Evolutionary conservation across 176 grass and related monocot species (phyloP).

Genomic region (Thinopyrum elongatum): DNA sequence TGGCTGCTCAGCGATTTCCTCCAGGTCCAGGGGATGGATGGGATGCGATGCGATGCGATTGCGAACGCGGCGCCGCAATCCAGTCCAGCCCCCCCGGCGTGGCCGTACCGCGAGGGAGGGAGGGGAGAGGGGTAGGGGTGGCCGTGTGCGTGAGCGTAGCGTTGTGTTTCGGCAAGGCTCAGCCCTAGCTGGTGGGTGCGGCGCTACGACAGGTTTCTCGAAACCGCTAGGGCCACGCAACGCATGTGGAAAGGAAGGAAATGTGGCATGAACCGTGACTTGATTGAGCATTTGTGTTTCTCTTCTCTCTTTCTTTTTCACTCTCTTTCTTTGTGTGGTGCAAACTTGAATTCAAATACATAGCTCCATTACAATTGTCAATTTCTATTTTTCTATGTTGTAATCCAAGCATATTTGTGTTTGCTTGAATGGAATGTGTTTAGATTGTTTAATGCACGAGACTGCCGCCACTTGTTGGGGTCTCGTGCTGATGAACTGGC

Average conservation of each 20-base stretch:
- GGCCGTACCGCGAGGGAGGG: not conserved
- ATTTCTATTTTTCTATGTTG: not conserved
- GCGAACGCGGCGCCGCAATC: constrained; percentile 19
- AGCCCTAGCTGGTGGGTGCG: constrained; percentile 1
- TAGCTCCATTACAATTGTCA: too few relatives aligned
- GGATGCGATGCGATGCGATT: not conserved
- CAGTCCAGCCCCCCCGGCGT: not conserved
- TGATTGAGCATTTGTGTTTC: too few relatives aligned
- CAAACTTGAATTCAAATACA: not conserved
- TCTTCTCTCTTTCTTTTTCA: too few relatives aligned
- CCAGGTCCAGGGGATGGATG: too few relatives aligned
- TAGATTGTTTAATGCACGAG: not conserved
- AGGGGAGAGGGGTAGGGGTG: not conserved
- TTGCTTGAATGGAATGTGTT: not conserved
- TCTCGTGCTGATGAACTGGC: not conserved
- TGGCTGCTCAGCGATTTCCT: too few relatives aligned
- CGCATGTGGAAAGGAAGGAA: not conserved
- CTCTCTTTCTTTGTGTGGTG: not conserved
- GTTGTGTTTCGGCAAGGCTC: not conserved
- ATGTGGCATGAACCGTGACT: too few relatives aligned
- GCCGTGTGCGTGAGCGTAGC: not conserved
- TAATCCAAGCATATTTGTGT: not conserved
- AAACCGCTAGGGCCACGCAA: not conserved
- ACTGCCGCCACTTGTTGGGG: too few relatives aligned
- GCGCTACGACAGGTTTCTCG: not conserved